These are phyloP conservation scores for Pseudopithomyces chartarum DNA, from an alignment of 2,329 filamentous ascomycete species.

Conservation along the genomic window DNA sequence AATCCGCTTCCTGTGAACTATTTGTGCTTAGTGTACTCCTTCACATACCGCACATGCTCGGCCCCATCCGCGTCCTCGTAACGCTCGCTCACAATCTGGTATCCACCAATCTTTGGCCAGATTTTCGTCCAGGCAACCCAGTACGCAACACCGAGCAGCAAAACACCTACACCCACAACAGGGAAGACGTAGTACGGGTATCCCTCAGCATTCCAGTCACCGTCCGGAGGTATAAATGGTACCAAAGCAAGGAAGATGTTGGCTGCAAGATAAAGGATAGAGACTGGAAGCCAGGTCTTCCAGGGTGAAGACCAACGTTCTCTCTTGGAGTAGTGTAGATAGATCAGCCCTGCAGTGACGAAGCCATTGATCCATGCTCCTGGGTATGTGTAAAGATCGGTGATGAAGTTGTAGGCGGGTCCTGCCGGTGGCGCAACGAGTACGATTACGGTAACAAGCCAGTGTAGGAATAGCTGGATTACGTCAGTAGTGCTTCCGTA, in stretches of 20 bases:
- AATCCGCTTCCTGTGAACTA: neutral
- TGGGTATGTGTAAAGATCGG: slow-evolving; percentile 54
- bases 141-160: slow-evolving; percentile 45
- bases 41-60: slow-evolving; percentile 41
- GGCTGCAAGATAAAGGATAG: slow-evolving; percentile 45
- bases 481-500: slow-evolving; percentile 14
- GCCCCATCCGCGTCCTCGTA: slow-evolving; percentile 33
- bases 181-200: slow-evolving; percentile 54
- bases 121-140: slow-evolving; percentile 31
- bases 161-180: slow-evolving; percentile 48
- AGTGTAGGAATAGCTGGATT: slow-evolving; percentile 64
- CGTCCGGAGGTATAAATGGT: slow-evolving; percentile 49
- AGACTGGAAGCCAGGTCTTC: slow-evolving; percentile 43
- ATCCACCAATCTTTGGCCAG: slow-evolving; percentile 33
- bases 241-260: slow-evolving; percentile 50
- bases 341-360: slow-evolving; percentile 42
- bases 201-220: slow-evolving; percentile 47
- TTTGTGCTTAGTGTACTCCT: slow-evolving; percentile 35
- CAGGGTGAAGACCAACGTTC: slow-evolving; percentile 45
- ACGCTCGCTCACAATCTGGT: slow-evolving; percentile 37
- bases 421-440: slow-evolving; percentile 70
- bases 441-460: slow-evolving; percentile 67
- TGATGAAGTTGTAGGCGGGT: slow-evolving; percentile 70
- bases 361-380: slow-evolving; percentile 46
- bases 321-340: slow-evolving; percentile 39